Evolutionary conservation across 768 basidiomycete genomes (phyloP).

Genomic region (Auricularia sp.): DNA sequence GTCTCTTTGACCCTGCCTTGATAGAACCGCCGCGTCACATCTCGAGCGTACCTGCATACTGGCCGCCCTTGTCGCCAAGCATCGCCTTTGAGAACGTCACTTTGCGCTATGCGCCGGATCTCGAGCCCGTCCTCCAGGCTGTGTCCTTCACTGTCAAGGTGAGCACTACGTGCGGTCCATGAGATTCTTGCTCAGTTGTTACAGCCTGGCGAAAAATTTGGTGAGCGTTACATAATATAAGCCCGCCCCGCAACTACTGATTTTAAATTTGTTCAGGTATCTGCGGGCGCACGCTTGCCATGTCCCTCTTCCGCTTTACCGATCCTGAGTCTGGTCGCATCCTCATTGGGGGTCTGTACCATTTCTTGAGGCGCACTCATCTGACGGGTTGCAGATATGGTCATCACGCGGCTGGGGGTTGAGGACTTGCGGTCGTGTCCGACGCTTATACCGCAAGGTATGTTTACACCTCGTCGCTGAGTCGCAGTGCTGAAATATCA

Average conservation of each 20-base stretch:
- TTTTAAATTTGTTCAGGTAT: not conserved
- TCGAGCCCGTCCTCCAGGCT: conserved; percentile 48
- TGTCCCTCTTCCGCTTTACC: conserved; percentile 52
- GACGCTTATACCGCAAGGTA: conserved; percentile 23
- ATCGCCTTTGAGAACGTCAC: conserved; percentile 40
- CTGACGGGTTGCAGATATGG: conserved; percentile 30
- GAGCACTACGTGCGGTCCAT: not conserved
- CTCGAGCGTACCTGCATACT: not conserved
- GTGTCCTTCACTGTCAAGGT: conserved; percentile 48
- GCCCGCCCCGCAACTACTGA: too few relatives aligned
- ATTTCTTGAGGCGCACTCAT: not conserved
- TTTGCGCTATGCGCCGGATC: conserved; percentile 52
- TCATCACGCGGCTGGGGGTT: conserved; percentile 61
- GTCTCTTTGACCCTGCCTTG: not conserved
- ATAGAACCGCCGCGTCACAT: not conserved
- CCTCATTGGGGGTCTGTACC: conserved; percentile 41
- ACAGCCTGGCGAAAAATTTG: conserved; percentile 52
- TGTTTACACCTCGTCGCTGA: too few relatives aligned
- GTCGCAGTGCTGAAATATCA: too few relatives aligned
- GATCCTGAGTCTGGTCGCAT: conserved; percentile 55
- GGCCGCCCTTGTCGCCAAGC: not conserved
- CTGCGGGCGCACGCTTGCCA: conserved; percentile 36
- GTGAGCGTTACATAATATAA: conserved; percentile 32
- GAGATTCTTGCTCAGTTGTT: not conserved
- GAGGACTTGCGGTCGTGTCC: conserved; percentile 49